A percentile compares a stretch with the other conserved stretches of the same genome.
Evolutionary conservation across 805 yeast genomes (phyloP).

Genomic region (Kluyveromyces nonfermentans): DNA sequence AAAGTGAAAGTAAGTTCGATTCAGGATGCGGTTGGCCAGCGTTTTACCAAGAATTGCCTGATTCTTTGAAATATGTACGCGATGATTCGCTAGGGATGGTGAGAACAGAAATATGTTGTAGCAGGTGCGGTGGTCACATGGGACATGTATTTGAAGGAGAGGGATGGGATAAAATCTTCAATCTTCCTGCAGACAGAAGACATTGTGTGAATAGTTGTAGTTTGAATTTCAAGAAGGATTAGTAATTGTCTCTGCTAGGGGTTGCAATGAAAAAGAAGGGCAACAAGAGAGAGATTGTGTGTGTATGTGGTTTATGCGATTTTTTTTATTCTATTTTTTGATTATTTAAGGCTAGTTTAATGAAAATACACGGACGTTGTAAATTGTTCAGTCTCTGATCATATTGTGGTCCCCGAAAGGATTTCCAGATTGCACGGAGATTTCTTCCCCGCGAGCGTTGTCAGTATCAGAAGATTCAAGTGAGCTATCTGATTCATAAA

Average conservation of each 20-base stretch:
- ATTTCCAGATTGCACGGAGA: conserved; percentile 27
- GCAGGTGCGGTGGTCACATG: conserved; percentile 83
- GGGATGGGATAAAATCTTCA: conserved; percentile 49
- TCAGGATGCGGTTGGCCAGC: conserved; percentile 99
- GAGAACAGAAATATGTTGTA: conserved; percentile 83
- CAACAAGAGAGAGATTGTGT: too few relatives aligned
- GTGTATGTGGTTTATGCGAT: too few relatives aligned
- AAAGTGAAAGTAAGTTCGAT: conserved; percentile 71
- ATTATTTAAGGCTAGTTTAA: conserved; percentile 14
- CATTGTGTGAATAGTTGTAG: conserved; percentile 91
- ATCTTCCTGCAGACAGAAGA: conserved; percentile 66
- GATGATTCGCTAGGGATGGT: conserved; percentile 69
- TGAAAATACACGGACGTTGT: not conserved
- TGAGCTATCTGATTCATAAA: conserved; percentile 23
- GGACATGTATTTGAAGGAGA: conserved; percentile 96
- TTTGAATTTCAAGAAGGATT: conserved; percentile 45
- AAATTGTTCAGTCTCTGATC: conserved; percentile 12
- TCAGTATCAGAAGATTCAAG: conserved; percentile 14
- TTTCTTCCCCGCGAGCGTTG: conserved; percentile 7
- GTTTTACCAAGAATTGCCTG: conserved; percentile 77
- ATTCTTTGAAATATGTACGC: conserved; percentile 50
- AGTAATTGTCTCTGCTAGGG: too few relatives aligned
- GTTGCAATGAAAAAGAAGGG: too few relatives aligned
- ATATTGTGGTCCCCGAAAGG: conserved; percentile 48
- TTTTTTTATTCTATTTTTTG: too few relatives aligned